These are phyloP conservation scores for Rhizoclosmatium sp. DNA, from an alignment of 192 early-diverging fungal genomes.

Conservation along the genomic window DNA sequence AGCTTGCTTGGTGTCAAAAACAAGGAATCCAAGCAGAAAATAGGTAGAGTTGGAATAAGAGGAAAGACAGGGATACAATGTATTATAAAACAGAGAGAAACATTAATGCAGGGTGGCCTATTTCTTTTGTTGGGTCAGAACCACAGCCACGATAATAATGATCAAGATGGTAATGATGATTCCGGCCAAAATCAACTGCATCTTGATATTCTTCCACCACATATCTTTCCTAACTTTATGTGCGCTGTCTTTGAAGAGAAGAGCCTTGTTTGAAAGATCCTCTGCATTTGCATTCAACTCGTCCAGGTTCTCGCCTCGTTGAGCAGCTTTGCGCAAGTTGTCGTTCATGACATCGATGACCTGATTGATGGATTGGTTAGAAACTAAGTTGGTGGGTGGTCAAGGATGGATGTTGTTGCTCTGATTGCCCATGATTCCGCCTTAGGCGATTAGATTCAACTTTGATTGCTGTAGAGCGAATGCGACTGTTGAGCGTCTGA, in stretches of 20 bases:
- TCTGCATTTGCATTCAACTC: constrained; percentile 82
- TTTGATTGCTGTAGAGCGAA: too few species aligned
- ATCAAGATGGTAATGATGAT: constrained; percentile 77
- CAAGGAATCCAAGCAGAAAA: too few species aligned
- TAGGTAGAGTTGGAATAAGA: too few species aligned
- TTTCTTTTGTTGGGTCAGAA: constrained; percentile 5
- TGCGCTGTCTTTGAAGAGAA: constrained; percentile 80
- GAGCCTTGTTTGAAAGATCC: constrained; percentile 70
- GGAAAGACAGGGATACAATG: too few species aligned
- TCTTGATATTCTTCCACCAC: constrained; percentile 98
- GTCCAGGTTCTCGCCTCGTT: constrained; percentile 86
- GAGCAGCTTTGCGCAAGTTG: constrained; percentile 85
- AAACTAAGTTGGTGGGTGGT: too few species aligned
- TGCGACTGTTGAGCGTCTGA: too few species aligned
- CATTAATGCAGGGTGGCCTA: too few species aligned
- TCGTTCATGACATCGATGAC: constrained; percentile 43
- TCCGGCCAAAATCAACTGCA: constrained; percentile 85
- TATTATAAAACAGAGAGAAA: too few species aligned
- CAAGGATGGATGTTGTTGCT: too few species aligned
- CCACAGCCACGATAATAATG: constrained; percentile 71
- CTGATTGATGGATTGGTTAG: not conserved
- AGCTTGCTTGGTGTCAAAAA: too few species aligned
- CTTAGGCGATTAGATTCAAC: too few species aligned
- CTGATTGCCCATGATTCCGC: too few species aligned
- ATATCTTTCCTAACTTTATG: constrained; percentile 83